Conservation (phyloP, 805 yeast genomes). For the Metschnikowia hibisci region DNA sequence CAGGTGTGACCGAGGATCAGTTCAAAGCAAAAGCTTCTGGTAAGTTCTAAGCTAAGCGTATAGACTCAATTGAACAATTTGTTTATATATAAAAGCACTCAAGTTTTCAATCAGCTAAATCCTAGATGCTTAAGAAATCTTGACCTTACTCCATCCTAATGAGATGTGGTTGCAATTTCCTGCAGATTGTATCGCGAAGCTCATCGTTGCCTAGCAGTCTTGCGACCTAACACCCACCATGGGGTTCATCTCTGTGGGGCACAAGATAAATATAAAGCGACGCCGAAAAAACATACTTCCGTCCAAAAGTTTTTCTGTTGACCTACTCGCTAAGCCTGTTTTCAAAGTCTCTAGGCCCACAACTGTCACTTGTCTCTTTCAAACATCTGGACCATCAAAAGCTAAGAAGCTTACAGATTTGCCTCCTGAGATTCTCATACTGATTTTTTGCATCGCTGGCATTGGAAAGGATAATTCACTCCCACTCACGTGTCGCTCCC, state of each 20-base stretch:
- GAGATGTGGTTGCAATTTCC: conserved; percentile 1
- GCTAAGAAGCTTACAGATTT: conserved; percentile 25
- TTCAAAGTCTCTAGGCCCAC: background rate
- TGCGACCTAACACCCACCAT: background rate
- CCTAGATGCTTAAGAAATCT: too few relatives aligned
- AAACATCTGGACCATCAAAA: background rate
- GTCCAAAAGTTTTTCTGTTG: background rate
- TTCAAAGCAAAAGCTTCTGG: conserved; percentile 48
- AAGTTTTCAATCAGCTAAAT: background rate
- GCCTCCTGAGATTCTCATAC: conserved; percentile 42
- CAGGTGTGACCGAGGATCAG: conserved; percentile 97
- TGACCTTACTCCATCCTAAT: background rate
- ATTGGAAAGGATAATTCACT: conserved; percentile 25
- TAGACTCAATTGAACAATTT: background rate
- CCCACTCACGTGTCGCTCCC: conserved; percentile 29
- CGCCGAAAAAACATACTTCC: background rate
- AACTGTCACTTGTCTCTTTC: background rate
- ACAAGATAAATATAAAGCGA: background rate
- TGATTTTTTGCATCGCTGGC: conserved; percentile 37
- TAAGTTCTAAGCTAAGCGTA: conserved; percentile 15
- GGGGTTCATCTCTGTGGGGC: conserved; percentile 6
- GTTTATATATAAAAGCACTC: background rate
- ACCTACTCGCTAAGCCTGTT: background rate
- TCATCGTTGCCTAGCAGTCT: background rate
- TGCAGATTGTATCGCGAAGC: conserved; percentile 2